Conservation (phyloP, 2,329 filamentous ascomycete genomes). For the Juglanconis juglandina region DNA sequence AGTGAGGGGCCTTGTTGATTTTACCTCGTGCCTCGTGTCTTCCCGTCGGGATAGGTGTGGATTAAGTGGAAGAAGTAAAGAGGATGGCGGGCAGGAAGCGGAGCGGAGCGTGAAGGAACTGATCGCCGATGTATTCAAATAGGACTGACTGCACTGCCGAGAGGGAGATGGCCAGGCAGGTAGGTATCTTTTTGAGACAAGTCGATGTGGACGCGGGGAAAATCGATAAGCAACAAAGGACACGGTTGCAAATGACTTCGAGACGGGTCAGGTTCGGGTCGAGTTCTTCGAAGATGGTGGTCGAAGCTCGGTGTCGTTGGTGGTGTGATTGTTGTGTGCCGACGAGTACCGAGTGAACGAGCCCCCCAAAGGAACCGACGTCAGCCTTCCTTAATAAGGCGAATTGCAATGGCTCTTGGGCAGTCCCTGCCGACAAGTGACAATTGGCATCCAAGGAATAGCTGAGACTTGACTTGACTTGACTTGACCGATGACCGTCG, state of each 20-base stretch:
- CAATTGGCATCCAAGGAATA: constrained; percentile 11
- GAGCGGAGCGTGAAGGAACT: background rate
- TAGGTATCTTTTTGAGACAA: background rate
- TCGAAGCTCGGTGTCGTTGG: constrained; percentile 7
- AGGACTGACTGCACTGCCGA: background rate
- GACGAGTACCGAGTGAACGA: constrained; percentile 10
- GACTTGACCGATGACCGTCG: constrained; percentile 10
- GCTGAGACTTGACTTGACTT: background rate
- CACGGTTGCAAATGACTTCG: constrained; percentile 11
- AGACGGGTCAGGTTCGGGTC: constrained; percentile 14
- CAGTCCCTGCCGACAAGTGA: background rate
- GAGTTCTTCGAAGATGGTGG: constrained; percentile 11
- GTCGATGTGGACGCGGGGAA: constrained; percentile 1
- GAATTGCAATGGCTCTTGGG: background rate
- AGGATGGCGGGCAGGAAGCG: background rate
- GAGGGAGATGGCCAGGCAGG: background rate
- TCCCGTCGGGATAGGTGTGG: background rate
- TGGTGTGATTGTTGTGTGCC: constrained; percentile 3
- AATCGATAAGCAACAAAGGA: constrained; percentile 8
- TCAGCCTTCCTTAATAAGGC: background rate
- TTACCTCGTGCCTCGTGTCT: background rate
- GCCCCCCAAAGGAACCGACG: constrained; percentile 4
- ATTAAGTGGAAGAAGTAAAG: background rate
- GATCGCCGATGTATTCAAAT: constrained; percentile 8
- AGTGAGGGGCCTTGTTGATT: background rate